Conservation (phyloP, 208 protist species). For the Jaenimonas drosophilae region DNA sequence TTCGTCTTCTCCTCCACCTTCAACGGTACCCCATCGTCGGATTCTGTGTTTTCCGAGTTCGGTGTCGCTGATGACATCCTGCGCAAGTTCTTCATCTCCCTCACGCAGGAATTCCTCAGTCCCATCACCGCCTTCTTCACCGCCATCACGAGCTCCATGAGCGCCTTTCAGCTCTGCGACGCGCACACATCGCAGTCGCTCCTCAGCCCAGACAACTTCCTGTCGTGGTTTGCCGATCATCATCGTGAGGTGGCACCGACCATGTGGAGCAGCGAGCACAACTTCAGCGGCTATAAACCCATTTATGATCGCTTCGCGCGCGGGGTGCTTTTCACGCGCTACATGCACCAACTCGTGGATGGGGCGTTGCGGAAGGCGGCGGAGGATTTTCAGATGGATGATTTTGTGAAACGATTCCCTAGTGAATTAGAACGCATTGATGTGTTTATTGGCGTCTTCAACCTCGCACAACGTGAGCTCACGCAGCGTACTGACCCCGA, state of each 20-base stretch:
- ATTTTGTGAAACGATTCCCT: constrained; percentile 33
- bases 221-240: constrained; percentile 39
- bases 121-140: constrained; percentile 65
- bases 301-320: constrained; percentile 73
- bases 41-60: constrained; percentile 39
- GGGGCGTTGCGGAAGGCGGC: constrained; percentile 34
- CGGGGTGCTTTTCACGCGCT: constrained; percentile 55
- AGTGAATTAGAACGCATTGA: constrained; percentile 54
- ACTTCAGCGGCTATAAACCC: constrained; percentile 61
- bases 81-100: constrained; percentile 76
- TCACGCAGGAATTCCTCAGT: constrained; percentile 76
- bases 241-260: constrained; percentile 48
- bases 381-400: constrained; percentile 38
- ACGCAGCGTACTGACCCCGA: constrained; percentile 56
- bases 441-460: constrained; percentile 59
- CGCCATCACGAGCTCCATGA: constrained; percentile 16
- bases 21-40: constrained; percentile 1
- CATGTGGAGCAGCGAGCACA: constrained; percentile 38
- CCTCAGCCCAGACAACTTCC: constrained; percentile 47
- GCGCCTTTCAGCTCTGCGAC: constrained; percentile 64
- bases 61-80: constrained; percentile 73
- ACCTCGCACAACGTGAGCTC: constrained; percentile 45
- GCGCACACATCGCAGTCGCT: constrained; percentile 14
- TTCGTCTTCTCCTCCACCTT: too few species aligned
- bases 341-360: constrained; percentile 44